Percentiles rank a stretch among this genome's conserved stretches.
Conservation (phyloP, 1,284 basidiomycete species). For the Megacollybia platyphylla region DNA sequence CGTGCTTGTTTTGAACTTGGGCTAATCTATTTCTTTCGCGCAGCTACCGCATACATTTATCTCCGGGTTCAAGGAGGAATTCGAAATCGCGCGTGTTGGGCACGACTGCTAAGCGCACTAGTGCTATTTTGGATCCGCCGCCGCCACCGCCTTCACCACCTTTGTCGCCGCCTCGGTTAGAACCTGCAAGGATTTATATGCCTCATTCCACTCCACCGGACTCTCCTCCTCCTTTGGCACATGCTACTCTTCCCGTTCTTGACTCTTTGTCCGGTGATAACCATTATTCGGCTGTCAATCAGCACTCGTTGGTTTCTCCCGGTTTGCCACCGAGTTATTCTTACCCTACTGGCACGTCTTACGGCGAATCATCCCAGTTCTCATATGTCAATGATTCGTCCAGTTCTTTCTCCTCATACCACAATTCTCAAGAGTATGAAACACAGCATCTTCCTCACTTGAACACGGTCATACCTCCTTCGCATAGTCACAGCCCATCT, state of each 20-base stretch:
- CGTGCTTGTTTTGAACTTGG: not conserved
- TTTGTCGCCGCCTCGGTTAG: slow-evolving; percentile 32
- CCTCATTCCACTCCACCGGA: slow-evolving; percentile 17
- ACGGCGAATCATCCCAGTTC: slow-evolving; percentile 29
- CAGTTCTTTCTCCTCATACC: slow-evolving; percentile 19
- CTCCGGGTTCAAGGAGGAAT: slow-evolving; percentile 53
- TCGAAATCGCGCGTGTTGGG: slow-evolving; percentile 36
- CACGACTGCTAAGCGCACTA: slow-evolving; percentile 17
- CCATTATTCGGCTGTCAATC: slow-evolving; percentile 23
- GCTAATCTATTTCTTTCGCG: slow-evolving; percentile 5
- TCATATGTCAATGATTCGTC: slow-evolving; percentile 6
- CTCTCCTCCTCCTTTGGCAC: slow-evolving; percentile 18
- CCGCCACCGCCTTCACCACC: slow-evolving; percentile 16
- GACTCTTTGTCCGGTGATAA: slow-evolving; percentile 24
- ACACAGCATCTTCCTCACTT: slow-evolving; percentile 14
- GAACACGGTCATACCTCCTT: slow-evolving; percentile 11
- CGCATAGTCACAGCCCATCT: slow-evolving; percentile 14
- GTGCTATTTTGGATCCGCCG: slow-evolving; percentile 11
- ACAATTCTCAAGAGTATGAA: slow-evolving; percentile 16
- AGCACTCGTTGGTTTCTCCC: slow-evolving; percentile 20
- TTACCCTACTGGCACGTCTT: slow-evolving; percentile 23
- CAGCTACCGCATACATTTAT: slow-evolving; percentile 63
- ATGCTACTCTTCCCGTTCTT: slow-evolving; percentile 13
- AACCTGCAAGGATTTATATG: slow-evolving; percentile 24
- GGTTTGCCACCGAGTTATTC: slow-evolving; percentile 15